Evolutionary conservation across 345 rosid species (phyloP), one percentile per base, ranked within the genome.

Genomic region (Linum tenue): DNA sequence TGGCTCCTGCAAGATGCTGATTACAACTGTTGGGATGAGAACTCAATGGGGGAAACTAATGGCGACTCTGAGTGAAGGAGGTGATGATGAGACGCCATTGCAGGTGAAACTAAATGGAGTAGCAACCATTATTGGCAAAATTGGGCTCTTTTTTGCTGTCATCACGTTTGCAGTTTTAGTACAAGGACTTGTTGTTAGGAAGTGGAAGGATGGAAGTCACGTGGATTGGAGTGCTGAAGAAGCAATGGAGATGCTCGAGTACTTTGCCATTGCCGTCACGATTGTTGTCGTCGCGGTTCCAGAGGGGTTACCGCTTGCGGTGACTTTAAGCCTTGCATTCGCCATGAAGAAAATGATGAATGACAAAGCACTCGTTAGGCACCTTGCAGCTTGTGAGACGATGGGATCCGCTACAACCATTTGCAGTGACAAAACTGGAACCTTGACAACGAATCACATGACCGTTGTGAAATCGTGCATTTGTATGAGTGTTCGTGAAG

Each of bases 331-430:
- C 69, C 91, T 92, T 63, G 98, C 98, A 37, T 92, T 92, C 68
- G 96, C 98, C 14, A 89, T 87, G 98, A 89, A 92, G 82, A 92
- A 89, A 73, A 92, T 92, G 98, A 92, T 89, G 98, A 92, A 89
- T 51, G 98, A 87, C 63, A 92, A 86, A 73, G 96, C 98, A 55
- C 92, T 92, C 11, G 98, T 92, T 15, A 76, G 98, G 3, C 96
- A 92, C 70, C 78, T 92, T 56, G 98, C 96, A 3, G 98, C 96
- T 64, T 92, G 98, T 68, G 96, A 89, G 79, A 89, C 98, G 2
- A 92, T 92, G 98, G 98, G 98, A 53, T 89, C 96, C 8, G 95
- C 95, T n/a, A 89, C 98, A 1, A 86, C 82, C 10, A 92, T 92
- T 64, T 92, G 96, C 57, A 92, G 98, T 7, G 98, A 92, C 66